Base-by-base conservation (phyloP, 495 filamentous ascomycete species). In the Podospora pseudopauciseta region DNA sequence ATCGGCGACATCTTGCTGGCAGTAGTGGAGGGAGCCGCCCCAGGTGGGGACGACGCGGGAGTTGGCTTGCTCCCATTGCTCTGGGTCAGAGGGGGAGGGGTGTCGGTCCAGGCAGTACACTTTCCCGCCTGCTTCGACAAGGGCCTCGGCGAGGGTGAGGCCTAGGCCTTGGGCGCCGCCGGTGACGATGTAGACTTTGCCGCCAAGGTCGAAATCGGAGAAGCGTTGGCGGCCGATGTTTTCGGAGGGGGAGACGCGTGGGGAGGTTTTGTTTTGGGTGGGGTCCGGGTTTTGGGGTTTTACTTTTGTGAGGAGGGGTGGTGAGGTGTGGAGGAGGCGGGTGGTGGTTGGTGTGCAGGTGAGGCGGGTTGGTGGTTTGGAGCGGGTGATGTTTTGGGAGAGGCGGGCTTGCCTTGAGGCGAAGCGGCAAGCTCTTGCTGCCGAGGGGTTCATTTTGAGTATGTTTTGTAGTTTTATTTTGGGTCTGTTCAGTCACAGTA, bases 91-190 rank as follows among this genome's bases (percentile, higher is more conserved):
- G n/a, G 89, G 70, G 30, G 71, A 73, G 7, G 79, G 71, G 44
- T 84, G 80, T 4, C 85, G 83, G 77, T 92, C 89, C 15, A 92
- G 79, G 66, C 84, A 87, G 75, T 90, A 86, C 15, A 91, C 89
- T 89, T 85, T 86, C 1, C 86, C 89, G 11, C 89, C 89, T 16
- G 90, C 88, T 72, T 91, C 89, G 59, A 88, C 83, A n/a, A 91
- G 78, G 9, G 87, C 89, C 72, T 91, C 89, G 2, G 87, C 87
- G 76, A 91, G 84, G 4, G 84, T 82, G 6, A 92, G 78, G 9
- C 90, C 89, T 4, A 92, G 76, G 4, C 89, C 88, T 65, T 84
- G 77, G 32, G 83, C 88, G 23, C 87, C 88, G 26, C 88, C 89
- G 0, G 89, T 89, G 49, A 91, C 85, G 57, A 86, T 75, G 64